phyloP scores from a whole-genome alignment of 2,329 filamentous ascomycete genomes.

The Botrytis hyacinthi region DNA sequence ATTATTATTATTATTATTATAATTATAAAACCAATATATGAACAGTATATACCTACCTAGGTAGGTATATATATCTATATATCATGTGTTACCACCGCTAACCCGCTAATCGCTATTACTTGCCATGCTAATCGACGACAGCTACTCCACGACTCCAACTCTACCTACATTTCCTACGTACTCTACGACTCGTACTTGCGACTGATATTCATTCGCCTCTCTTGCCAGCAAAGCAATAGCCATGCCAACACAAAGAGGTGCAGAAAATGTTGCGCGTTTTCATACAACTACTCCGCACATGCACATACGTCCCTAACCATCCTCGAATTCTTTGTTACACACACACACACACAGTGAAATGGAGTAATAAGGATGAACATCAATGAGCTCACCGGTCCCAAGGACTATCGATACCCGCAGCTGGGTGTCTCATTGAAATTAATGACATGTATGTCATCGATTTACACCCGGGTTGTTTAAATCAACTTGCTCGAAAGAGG shows the following conservation, averaged over 20 bases:
- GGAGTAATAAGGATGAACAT: not conserved
- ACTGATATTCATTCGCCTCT: not conserved
- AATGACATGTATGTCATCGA: not conserved
- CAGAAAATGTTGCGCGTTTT: not conserved
- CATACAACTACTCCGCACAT: not conserved
- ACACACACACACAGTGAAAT: not conserved
- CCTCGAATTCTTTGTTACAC: not conserved
- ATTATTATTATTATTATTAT: not conserved
- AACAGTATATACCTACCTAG: not conserved
- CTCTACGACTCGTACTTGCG: not conserved
- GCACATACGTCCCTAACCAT: not conserved
- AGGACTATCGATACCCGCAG: not conserved
- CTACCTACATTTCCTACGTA: not conserved
- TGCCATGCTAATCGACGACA: too few relatives aligned
- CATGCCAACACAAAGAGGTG: not conserved
- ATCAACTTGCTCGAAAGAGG: not conserved
- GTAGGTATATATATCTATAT: not conserved
- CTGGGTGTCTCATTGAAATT: not conserved
- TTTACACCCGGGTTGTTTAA: not conserved
- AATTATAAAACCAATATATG: not conserved
- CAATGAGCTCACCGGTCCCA: not conserved
- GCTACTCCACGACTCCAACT: not conserved
- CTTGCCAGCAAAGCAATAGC: not conserved
- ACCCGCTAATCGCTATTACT: not conserved
- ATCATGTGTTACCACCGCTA: not conserved